Conservation (phyloP, 2,329 filamentous ascomycete genomes). For the Teratosphaeriaceae sp. region DNA sequence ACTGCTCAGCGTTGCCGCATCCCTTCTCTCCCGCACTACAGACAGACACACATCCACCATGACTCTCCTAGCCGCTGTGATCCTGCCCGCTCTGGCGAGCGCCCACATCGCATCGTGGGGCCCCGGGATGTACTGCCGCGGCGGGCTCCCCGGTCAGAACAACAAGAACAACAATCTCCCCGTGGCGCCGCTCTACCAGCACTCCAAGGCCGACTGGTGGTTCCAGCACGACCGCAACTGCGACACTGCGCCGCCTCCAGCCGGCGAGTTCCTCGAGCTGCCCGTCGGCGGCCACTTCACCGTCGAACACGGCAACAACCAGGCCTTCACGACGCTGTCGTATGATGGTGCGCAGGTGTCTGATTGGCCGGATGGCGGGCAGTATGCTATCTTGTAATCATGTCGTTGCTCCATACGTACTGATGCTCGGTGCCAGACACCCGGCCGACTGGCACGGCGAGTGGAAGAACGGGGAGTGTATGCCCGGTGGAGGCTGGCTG, state of each 20-base stretch:
- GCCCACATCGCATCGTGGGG: conserved; percentile 2
- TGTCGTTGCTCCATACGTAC: neutral
- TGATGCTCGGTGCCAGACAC: neutral
- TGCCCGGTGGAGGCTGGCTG: neutral
- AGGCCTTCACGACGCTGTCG: conserved; percentile 1
- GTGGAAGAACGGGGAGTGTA: neutral
- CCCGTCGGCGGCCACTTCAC: neutral
- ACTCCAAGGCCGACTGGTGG: conserved; percentile 2
- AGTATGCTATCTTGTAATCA: neutral
- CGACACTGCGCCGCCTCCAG: neutral
- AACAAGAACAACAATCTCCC: conserved; percentile 3
- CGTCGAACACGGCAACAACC: conserved; percentile 1
- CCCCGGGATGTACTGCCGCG: neutral
- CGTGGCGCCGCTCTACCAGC: neutral
- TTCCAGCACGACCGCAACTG: conserved; percentile 3
- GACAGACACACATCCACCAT: no score
- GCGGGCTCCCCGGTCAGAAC: neutral
- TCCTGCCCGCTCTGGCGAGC: neutral
- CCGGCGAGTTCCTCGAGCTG: conserved; percentile 1
- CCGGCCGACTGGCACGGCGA: conserved; percentile 3
- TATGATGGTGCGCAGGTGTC: neutral
- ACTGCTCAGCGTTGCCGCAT: neutral
- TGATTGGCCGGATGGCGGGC: neutral
- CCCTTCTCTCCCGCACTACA: neutral
- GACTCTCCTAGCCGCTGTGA: neutral